Evolutionary conservation across 495 filamentous ascomycete species (phyloP).

Genomic region (Amphirosellinia nigrospora): DNA sequence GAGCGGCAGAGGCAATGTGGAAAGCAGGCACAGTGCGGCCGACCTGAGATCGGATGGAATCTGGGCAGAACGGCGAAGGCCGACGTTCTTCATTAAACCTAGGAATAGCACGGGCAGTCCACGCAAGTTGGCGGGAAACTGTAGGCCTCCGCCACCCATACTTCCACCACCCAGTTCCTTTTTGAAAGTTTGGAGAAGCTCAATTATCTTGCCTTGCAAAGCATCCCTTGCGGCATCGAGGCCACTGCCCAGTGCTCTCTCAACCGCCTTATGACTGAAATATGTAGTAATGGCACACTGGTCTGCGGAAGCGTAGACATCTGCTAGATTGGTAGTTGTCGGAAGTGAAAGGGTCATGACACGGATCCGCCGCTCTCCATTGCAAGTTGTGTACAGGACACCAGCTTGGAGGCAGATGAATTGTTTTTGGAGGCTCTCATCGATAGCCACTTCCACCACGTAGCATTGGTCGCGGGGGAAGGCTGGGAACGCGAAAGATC

Average conservation of each 20-base stretch:
- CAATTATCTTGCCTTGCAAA: constrained; percentile 87
- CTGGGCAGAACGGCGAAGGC: constrained; percentile 91
- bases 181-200: constrained; percentile 91
- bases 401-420: constrained; percentile 95
- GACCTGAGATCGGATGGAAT: constrained; percentile 96
- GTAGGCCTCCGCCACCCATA: constrained; percentile 88
- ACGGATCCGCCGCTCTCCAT: constrained; percentile 91
- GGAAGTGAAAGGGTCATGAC: constrained; percentile 93
- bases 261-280: constrained; percentile 97
- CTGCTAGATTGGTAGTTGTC: constrained; percentile 86
- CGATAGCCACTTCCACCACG: constrained; percentile 98
- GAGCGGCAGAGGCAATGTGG: constrained; percentile 88
- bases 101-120: constrained; percentile 90
- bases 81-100: constrained; percentile 94
- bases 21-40: constrained; percentile 89
- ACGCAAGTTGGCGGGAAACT: constrained; percentile 91
- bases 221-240: constrained; percentile 90
- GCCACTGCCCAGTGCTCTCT: constrained; percentile 82
- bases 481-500: constrained; percentile 96
- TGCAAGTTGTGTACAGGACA: constrained; percentile 96
- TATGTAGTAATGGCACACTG: constrained; percentile 91
- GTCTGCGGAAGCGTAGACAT: constrained; percentile 93
- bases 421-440: constrained; percentile 92
- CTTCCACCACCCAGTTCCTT: constrained; percentile 97
- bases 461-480: constrained; percentile 97